These are phyloP conservation scores for Suillus placidus DNA, from an alignment of 768 basidiomycete species.

Conservation along the genomic window DNA sequence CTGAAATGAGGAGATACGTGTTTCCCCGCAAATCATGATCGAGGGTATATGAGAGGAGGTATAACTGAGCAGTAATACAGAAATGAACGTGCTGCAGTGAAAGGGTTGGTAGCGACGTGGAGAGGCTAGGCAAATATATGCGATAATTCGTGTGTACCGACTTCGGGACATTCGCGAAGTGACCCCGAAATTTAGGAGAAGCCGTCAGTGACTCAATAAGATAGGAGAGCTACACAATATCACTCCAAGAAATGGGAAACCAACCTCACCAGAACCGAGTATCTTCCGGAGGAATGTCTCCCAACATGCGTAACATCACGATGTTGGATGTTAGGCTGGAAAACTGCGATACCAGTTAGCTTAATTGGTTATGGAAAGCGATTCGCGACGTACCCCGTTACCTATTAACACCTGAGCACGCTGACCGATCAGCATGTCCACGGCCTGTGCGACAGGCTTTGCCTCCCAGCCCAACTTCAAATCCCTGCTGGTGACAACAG, in stretches of 20 bases:
- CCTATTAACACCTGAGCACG: constrained; percentile 68
- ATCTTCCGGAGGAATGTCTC: constrained; percentile 36
- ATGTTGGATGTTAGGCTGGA: constrained; percentile 52
- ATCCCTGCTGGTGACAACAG: constrained; percentile 57
- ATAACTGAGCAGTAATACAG: neutral
- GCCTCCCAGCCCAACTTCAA: constrained; percentile 55
- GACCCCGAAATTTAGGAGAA: neutral
- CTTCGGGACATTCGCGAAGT: neutral
- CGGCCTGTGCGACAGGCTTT: constrained; percentile 55
- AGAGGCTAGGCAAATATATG: neutral
- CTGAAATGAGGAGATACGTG: neutral
- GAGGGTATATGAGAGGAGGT: constrained; percentile 1
- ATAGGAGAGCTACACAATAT: neutral
- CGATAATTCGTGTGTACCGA: neutral
- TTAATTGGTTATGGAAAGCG: neutral
- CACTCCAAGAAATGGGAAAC: neutral
- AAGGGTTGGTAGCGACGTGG: neutral
- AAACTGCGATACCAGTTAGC: constrained; percentile 35
- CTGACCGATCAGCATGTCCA: constrained; percentile 71
- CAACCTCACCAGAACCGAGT: constrained; percentile 44
- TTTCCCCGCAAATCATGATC: neutral
- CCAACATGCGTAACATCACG: constrained; percentile 46
- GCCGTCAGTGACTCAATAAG: neutral
- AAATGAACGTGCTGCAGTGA: neutral
- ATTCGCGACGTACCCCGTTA: constrained; percentile 58